Evolutionary conservation across 768 basidiomycete genomes (phyloP).

Genomic region (Lactarius sanguifluus): DNA sequence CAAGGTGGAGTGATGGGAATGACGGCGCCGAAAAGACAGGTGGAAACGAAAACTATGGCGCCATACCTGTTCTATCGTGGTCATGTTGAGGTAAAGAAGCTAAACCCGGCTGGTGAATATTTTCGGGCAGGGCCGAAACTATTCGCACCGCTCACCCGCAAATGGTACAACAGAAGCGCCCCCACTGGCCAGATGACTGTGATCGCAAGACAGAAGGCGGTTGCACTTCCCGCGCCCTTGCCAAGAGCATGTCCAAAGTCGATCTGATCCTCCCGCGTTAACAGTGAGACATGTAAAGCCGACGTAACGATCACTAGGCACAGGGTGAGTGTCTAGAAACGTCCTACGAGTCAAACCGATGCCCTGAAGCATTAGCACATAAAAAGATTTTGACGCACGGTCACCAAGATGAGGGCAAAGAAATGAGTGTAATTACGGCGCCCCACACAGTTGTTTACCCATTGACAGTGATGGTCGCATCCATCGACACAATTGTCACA

Average conservation of each 20-base stretch:
- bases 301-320: slow-evolving; percentile 79
- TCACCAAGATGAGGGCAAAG: slow-evolving; percentile 74
- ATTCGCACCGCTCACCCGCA: slow-evolving; percentile 59
- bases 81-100: slow-evolving; percentile 83
- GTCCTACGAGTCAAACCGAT: slow-evolving; percentile 21
- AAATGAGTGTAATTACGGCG: slow-evolving; percentile 95
- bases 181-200: slow-evolving; percentile 79
- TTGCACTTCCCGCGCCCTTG: slow-evolving; percentile 71
- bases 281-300: slow-evolving; percentile 74
- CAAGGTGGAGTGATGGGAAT: slow-evolving; percentile 20
- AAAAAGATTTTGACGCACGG: slow-evolving; percentile 49
- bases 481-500: slow-evolving; percentile 98
- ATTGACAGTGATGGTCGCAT: slow-evolving; percentile 89
- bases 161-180: slow-evolving; percentile 79
- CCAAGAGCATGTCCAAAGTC: slow-evolving; percentile 48
- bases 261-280: slow-evolving; percentile 52
- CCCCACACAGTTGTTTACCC: slow-evolving; percentile 96
- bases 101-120: slow-evolving; percentile 35
- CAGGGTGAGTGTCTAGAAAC: slow-evolving; percentile 62
- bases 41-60: slow-evolving; percentile 27
- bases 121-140: slow-evolving; percentile 2
- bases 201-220: slow-evolving; percentile 72
- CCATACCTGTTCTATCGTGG: slow-evolving; percentile 90
- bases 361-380: slow-evolving; percentile 16
- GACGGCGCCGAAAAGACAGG: slow-evolving; percentile 19